These are phyloP conservation scores for Aspergillus cavernicola DNA, from an alignment of 495 filamentous ascomycete species.

Conservation along the genomic window DNA sequence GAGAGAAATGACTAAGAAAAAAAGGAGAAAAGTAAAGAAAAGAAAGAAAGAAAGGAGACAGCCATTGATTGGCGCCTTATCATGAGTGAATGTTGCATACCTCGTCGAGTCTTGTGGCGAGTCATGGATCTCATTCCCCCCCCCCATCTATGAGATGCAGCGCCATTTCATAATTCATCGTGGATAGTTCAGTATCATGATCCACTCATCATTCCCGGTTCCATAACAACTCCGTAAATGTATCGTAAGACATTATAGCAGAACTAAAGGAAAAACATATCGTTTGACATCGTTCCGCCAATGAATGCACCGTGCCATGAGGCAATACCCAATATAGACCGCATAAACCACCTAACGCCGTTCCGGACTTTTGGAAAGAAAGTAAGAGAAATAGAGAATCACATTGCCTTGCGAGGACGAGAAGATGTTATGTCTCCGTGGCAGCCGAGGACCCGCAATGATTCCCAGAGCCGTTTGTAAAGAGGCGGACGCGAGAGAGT, in stretches of 20 bases:
- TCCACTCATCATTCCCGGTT: not conserved
- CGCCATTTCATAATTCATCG: slow-evolving; percentile 11
- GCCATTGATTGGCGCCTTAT: not conserved
- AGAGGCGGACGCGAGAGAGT: slow-evolving; percentile 21
- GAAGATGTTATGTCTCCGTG: slow-evolving; percentile 18
- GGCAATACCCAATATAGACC: not conserved
- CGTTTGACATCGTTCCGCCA: slow-evolving; percentile 6
- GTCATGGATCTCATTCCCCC: slow-evolving; percentile 8
- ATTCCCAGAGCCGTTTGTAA: slow-evolving; percentile 31
- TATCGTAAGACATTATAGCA: slow-evolving; percentile 21
- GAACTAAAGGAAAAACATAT: not conserved
- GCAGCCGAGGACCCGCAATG: slow-evolving; percentile 26
- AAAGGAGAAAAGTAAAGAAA: not conserved
- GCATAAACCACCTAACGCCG: slow-evolving; percentile 14
- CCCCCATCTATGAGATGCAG: not conserved
- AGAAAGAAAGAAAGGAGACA: not conserved
- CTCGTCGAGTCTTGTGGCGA: slow-evolving; percentile 7
- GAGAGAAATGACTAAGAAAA: not conserved
- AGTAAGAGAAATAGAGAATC: not conserved
- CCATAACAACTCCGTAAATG: slow-evolving; percentile 5
- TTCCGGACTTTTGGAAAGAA: slow-evolving; percentile 3
- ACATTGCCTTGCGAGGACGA: slow-evolving; percentile 16
- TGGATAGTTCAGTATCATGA: not conserved
- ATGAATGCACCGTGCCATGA: not conserved
- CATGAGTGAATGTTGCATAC: slow-evolving; percentile 4